Evolutionary conservation across 2,329 filamentous ascomycete genomes (phyloP), one percentile per base, ranked within the genome.

Genomic region (Monilinia fructicola): DNA sequence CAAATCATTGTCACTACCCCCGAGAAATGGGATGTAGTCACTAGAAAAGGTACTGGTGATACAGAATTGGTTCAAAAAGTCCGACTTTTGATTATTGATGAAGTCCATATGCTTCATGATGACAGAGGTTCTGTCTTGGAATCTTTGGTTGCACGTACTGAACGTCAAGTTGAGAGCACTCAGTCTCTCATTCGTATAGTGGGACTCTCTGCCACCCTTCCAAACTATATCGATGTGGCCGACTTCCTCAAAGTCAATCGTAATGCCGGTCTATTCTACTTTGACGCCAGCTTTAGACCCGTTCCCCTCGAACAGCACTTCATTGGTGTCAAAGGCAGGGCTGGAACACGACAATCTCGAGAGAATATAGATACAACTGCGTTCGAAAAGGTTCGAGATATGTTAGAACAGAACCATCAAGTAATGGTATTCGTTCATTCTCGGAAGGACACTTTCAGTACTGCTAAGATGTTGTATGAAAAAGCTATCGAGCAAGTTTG

Each of bases 391-490:
- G 93, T 97, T 56, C 90, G 88, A 72, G 90, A 95, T 63, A 97
- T 99, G 93, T 83, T 99, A 3, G 87, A 93, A 75, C 82, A 84
- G 67, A 93, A 91, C n/a, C 95, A 99, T 74, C 95, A 99, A 77
- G 86, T 99, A 71, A 99, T 99, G 96, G 94, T 99, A 0, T 99
- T 99, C 77, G 96, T 99, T 14, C 96, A 99, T 77, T 97, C 94
- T 0, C 86, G 95, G 35, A 93, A 96, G 76, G 96, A 99, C 73
- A 99, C 96, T 0, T 87, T 96, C 71, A 85, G 90, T 69, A 96
- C 94, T 1, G 93, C 95, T 55, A 90, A 91, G 71, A 92, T 90
- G 81, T 81, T 99, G 35, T 88, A 91, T 69, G 89, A 97, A 72
- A 93, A 95, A 81, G 95, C 95, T 1, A 82, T 87, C 2, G 93